Conservation (phyloP, 169 alveolate genomes). For the Cryptosporidium meleagridis region DNA sequence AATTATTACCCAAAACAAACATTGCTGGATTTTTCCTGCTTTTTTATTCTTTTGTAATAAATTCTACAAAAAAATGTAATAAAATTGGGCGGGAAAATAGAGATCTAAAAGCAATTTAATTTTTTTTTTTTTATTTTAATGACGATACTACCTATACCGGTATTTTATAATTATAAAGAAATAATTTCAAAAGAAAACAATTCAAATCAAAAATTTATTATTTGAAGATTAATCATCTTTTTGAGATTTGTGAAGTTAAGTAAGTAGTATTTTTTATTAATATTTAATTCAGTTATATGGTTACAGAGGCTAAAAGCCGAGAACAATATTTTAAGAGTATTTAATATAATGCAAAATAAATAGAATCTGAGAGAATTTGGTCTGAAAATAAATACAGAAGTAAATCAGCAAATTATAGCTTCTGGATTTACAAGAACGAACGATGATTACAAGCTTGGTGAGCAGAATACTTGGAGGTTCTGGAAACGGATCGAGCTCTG, state of each 20-base stretch:
- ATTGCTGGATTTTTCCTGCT: not conserved
- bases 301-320: not conserved
- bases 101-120: conserved; percentile 5
- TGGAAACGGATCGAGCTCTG: conserved; percentile 13
- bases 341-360: not conserved
- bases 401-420: not conserved
- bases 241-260: not conserved
- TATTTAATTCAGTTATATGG: not conserved
- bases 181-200: not conserved
- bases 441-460: conserved; percentile 57
- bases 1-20: not conserved
- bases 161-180: not conserved
- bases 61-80: not conserved
- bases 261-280: not conserved
- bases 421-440: not conserved
- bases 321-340: not conserved
- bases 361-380: not conserved
- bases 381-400: not conserved
- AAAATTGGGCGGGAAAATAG: conserved; percentile 2
- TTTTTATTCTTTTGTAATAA: not conserved
- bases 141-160: conserved; percentile 28
- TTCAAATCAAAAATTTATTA: not conserved
- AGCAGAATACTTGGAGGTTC: conserved; percentile 23
- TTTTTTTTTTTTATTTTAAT: not conserved
- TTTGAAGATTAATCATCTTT: not conserved